Evolutionary conservation across 352 stramenopile species (phyloP).

Genomic region (Thalassiosira pacifica): DNA sequence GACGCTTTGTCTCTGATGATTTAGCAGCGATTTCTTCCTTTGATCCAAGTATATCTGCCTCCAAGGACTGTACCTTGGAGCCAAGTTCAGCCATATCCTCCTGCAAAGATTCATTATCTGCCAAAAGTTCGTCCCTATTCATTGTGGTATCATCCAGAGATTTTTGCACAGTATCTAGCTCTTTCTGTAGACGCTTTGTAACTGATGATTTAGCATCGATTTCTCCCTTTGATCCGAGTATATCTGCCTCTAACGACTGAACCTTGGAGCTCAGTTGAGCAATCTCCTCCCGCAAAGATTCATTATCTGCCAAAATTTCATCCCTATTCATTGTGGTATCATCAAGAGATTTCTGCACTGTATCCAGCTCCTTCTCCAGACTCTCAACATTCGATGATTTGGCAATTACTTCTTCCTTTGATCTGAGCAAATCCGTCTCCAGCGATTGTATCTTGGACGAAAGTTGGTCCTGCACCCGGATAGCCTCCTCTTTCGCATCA

Average conservation of each 20-base stretch:
- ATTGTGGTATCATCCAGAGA: background rate
- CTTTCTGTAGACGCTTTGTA: background rate
- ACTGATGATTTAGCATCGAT: background rate
- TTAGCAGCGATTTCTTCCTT: background rate
- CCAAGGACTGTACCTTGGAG: too few species aligned
- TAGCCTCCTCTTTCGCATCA: background rate
- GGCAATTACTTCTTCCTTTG: background rate
- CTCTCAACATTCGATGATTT: background rate
- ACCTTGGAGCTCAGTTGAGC: too few species aligned
- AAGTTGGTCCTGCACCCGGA: background rate
- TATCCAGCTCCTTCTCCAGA: background rate
- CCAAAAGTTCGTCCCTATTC: background rate
- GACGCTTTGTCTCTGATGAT: background rate
- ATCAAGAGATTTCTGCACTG: background rate
- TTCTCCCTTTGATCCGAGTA: background rate
- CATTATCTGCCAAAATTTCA: background rate
- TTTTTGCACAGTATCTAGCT: background rate
- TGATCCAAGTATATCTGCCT: too few species aligned
- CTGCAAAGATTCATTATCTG: background rate
- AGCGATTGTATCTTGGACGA: slow-evolving; percentile 20
- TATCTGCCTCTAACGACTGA: too few species aligned
- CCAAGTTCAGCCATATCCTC: background rate
- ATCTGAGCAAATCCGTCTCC: background rate
- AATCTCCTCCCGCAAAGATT: background rate
- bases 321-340: background rate